These are phyloP conservation scores for Jaapia argillacea DNA, from an alignment of 768 basidiomycete species.

Conservation along the genomic window DNA sequence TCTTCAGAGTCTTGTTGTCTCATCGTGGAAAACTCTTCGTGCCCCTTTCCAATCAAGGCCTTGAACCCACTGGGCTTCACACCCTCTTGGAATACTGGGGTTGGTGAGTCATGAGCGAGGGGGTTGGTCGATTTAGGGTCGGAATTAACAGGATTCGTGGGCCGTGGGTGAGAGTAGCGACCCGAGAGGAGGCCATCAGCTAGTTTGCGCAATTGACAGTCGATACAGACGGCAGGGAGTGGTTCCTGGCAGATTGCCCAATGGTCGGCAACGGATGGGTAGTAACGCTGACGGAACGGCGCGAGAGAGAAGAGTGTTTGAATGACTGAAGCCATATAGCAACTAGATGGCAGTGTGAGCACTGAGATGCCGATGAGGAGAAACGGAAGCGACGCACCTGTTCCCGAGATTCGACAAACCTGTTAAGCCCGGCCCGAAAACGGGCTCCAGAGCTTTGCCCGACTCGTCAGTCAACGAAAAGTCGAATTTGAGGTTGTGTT, in stretches of 20 bases:
- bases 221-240: constrained; percentile 78
- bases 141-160: constrained; percentile 13
- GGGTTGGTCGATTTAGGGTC: constrained; percentile 18
- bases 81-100: constrained; percentile 72
- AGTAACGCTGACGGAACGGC: constrained; percentile 68
- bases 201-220: constrained; percentile 91
- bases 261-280: constrained; percentile 38
- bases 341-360: constrained; percentile 35
- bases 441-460: constrained; percentile 77
- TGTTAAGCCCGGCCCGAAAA: constrained; percentile 84
- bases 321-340: constrained; percentile 94
- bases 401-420: constrained; percentile 92
- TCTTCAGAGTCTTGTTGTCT: constrained; percentile 95
- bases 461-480: constrained; percentile 85
- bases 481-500: constrained; percentile 91
- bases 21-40: constrained; percentile 94
- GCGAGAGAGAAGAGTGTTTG: constrained; percentile 81
- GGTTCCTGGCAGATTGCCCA: constrained; percentile 49
- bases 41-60: constrained; percentile 82
- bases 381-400: constrained; percentile 32
- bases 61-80: constrained; percentile 81
- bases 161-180: constrained; percentile 67
- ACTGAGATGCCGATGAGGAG: background rate
- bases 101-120: constrained; percentile 26
- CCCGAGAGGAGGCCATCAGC: constrained; percentile 91